Evolutionary conservation across 192 early-diverging fungal species (phyloP).

Genomic region (Backusella australiensis): DNA sequence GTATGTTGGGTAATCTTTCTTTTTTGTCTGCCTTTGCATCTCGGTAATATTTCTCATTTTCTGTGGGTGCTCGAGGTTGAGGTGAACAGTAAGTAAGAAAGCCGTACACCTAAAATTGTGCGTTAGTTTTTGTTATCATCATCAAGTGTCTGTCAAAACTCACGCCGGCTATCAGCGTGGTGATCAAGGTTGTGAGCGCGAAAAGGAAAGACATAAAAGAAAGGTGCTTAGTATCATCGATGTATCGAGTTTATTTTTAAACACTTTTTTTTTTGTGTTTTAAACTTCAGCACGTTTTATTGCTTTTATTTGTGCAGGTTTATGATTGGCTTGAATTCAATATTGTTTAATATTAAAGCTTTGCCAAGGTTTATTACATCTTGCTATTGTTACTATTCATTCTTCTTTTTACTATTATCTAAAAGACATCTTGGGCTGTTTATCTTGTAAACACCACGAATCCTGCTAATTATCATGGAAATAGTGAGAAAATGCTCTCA

Average conservation of each 20-base stretch:
- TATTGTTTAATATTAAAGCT: not conserved
- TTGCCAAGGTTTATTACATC: not conserved
- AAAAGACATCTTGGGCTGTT: not conserved
- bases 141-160: too few relatives aligned
- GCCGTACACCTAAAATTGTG: constrained; percentile 27
- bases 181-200: not conserved
- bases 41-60: constrained; percentile 52
- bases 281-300: not conserved
- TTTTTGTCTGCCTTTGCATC: constrained; percentile 33
- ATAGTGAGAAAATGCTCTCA: not conserved
- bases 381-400: not conserved
- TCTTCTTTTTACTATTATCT: not conserved
- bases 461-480: not conserved
- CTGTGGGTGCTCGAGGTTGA: constrained; percentile 44
- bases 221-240: not conserved
- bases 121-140: not conserved
- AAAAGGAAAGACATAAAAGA: constrained; percentile 1
- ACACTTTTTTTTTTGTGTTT: not conserved
- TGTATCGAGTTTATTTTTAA: not conserved
- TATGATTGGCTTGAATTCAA: not conserved
- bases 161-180: not conserved
- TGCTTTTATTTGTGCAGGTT: not conserved
- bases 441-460: not conserved
- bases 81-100: constrained; percentile 37
- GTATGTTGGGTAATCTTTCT: constrained; percentile 37